phyloP scores from a whole-genome alignment of 1,284 basidiomycete species.

The Leccinum subrobustum region DNA sequence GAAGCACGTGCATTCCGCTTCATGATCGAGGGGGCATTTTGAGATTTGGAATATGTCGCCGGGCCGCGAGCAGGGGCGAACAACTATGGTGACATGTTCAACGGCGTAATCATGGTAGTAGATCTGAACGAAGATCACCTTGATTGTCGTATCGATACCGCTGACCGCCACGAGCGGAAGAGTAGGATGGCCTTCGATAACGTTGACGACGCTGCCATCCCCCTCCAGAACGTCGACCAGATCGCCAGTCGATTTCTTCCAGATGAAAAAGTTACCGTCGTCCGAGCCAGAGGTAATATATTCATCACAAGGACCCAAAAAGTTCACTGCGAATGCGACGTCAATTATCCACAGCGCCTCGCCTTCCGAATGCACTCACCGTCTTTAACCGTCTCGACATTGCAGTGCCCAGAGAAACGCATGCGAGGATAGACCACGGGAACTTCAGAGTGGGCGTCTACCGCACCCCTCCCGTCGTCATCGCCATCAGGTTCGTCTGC shows the following conservation, averaged over 20 bases:
- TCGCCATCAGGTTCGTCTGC: slow-evolving; percentile 33
- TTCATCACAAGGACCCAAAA: slow-evolving; percentile 76
- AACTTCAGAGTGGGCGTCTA: slow-evolving; percentile 38
- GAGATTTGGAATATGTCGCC: slow-evolving; percentile 53
- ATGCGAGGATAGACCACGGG: slow-evolving; percentile 70
- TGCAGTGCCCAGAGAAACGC: slow-evolving; percentile 74
- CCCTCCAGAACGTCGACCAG: slow-evolving; percentile 83
- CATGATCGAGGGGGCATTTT: slow-evolving; percentile 53
- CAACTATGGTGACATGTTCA: slow-evolving; percentile 43
- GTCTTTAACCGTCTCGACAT: slow-evolving; percentile 89
- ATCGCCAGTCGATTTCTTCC: slow-evolving; percentile 67
- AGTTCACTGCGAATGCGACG: slow-evolving; percentile 63
- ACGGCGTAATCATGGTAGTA: background rate
- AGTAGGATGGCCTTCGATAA: slow-evolving; percentile 83
- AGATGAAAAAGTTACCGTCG: slow-evolving; percentile 85
- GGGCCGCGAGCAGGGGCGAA: slow-evolving; percentile 60
- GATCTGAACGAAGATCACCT: slow-evolving; percentile 47
- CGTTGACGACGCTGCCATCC: slow-evolving; percentile 81
- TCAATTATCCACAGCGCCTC: background rate
- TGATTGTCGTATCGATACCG: slow-evolving; percentile 88
- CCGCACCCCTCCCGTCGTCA: slow-evolving; percentile 30
- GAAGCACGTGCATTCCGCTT: slow-evolving; percentile 45
- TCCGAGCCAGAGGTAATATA: slow-evolving; percentile 87
- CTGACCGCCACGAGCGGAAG: slow-evolving; percentile 81
- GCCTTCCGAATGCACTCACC: slow-evolving; percentile 48